phyloP scores from a whole-genome alignment of 2,329 filamentous ascomycete species.

The Metarhizium guizhouense region DNA sequence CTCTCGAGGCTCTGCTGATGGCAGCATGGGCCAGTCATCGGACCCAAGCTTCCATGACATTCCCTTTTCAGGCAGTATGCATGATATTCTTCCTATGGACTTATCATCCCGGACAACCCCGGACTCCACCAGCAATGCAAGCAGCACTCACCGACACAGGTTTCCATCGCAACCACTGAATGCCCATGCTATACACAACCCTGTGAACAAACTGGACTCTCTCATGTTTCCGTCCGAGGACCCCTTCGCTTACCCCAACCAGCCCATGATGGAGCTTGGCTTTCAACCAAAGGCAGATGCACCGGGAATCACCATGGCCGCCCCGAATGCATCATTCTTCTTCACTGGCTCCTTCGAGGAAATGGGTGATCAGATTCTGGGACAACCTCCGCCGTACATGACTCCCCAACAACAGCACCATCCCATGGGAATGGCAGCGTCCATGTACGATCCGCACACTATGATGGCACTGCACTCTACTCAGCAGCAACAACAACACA shows the following conservation, averaged over 20 bases:
- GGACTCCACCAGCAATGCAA: conserved; percentile 32
- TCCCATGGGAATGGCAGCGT: conserved; percentile 30
- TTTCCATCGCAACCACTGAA: conserved; percentile 23
- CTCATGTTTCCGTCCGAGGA: conserved; percentile 77
- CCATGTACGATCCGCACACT: conserved; percentile 34
- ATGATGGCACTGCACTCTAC: conserved; percentile 31
- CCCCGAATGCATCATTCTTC: conserved; percentile 37
- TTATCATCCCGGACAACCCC: conserved; percentile 33
- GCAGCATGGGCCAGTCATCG: conserved; percentile 18
- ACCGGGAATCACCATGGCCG: conserved; percentile 22
- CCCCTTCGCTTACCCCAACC: conserved; percentile 71
- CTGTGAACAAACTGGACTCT: conserved; percentile 60
- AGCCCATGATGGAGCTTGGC: conserved; percentile 57
- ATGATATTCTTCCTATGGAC: conserved; percentile 37
- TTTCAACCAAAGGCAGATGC: conserved; percentile 26
- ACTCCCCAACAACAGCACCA: conserved; percentile 41
- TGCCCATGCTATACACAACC: conserved; percentile 26
- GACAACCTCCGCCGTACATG: conserved; percentile 62
- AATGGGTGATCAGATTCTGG: conserved; percentile 65
- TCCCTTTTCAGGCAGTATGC: conserved; percentile 29
- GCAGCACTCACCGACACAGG: conserved; percentile 27
- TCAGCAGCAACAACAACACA: conserved; percentile 8
- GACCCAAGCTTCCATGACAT: conserved; percentile 25
- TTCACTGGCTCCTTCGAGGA: conserved; percentile 50
- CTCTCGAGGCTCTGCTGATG: conserved; percentile 25